Evolutionary conservation across 108 stramenopile species (phyloP).

Genomic region (Nannochloropsis gaditana): DNA sequence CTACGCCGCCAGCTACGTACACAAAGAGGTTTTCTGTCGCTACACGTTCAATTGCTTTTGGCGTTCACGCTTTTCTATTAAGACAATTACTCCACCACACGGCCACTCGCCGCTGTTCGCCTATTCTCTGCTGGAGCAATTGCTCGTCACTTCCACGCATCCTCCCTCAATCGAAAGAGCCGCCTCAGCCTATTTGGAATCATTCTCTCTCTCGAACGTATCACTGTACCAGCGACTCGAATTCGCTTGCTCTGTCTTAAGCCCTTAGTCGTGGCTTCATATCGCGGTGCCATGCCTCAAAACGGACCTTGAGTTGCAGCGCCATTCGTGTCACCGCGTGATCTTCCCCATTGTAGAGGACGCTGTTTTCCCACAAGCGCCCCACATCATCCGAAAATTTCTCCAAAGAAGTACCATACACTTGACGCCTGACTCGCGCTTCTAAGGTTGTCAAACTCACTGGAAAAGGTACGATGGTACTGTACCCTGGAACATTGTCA

Average conservation of each 20-base stretch:
- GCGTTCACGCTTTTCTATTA: too few species aligned
- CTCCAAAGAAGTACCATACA: neutral
- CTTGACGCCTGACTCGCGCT: neutral
- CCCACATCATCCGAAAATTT: neutral
- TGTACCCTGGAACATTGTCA: neutral
- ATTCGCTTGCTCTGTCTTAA: neutral
- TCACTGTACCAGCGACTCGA: too few species aligned
- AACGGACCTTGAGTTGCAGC: neutral
- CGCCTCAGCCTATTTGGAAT: too few species aligned
- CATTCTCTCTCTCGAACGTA: too few species aligned
- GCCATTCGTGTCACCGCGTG: neutral
- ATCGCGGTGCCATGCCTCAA: neutral
- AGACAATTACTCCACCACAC: too few species aligned
- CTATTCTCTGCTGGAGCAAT: too few species aligned
- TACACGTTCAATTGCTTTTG: too few species aligned
- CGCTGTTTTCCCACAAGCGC: neutral
- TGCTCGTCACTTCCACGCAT: too few species aligned
- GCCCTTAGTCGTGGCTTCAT: neutral
- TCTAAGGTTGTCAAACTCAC: neutral
- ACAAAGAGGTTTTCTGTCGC: too few species aligned
- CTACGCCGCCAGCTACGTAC: too few species aligned
- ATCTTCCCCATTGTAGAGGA: neutral
- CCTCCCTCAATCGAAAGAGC: too few species aligned
- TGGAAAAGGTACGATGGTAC: neutral
- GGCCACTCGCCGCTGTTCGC: too few species aligned